These are phyloP conservation scores for Gaertneriomyces sp. DNA, from an alignment of 192 early-diverging fungal species.

Conservation along the genomic window DNA sequence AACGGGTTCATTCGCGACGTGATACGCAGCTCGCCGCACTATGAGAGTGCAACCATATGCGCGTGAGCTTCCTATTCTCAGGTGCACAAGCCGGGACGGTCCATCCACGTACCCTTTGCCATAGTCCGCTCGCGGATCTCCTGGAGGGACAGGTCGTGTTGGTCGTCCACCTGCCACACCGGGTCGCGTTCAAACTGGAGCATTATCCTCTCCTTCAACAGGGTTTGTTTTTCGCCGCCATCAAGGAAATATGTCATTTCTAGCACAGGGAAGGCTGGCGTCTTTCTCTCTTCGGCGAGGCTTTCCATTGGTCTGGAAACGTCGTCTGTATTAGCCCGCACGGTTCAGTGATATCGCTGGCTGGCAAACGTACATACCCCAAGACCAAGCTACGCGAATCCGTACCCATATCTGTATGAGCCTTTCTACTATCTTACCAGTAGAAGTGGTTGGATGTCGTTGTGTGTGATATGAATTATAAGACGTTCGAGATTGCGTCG, in stretches of 20 bases:
- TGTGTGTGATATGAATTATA: too few species aligned
- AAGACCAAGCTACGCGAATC: too few species aligned
- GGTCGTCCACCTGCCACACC: constrained; percentile 73
- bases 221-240: constrained; percentile 63
- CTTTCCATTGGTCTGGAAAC: not conserved
- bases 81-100: not conserved
- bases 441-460: too few species aligned
- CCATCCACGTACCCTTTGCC: constrained; percentile 59
- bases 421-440: too few species aligned
- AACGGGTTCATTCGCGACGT: constrained; percentile 67
- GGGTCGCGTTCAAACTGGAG: constrained; percentile 82
- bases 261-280: constrained; percentile 70
- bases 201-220: constrained; percentile 78
- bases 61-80: not conserved
- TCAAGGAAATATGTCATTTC: constrained; percentile 82
- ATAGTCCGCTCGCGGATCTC: constrained; percentile 81
- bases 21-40: constrained; percentile 66
- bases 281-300: constrained; percentile 70
- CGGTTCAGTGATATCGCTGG: too few species aligned
- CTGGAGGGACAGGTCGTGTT: constrained; percentile 70
- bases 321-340: not conserved
- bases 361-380: too few species aligned
- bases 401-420: too few species aligned
- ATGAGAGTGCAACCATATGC: constrained; percentile 3
- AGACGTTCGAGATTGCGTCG: too few species aligned